Evolutionary conservation across 2,329 filamentous ascomycete species (phyloP), one percentile per base, ranked within the genome.

Genomic region (Exophiala xenobiotica): DNA sequence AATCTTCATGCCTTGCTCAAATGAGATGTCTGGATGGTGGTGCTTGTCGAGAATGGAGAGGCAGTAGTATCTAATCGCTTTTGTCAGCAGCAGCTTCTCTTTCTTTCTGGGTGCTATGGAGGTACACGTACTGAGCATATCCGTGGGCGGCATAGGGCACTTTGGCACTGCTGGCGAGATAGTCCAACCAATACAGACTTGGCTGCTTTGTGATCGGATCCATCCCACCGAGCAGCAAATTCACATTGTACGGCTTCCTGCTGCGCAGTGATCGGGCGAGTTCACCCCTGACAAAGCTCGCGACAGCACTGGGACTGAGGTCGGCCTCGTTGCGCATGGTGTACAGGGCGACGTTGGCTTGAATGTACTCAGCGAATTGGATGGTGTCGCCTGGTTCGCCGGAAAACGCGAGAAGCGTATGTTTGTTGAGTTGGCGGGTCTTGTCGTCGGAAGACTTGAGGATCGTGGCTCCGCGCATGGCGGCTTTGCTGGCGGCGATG

Each of bases 301-400:
- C 89, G 49, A 96, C 85, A 31, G 90, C 93, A 27, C 86, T 85
- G 7, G 93, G 92, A 38, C 89, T 90, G 56, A 99, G 83, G 66
- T 96, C 90, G 68, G 87, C 87, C 73, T 90, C 88, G 71, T 97
- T 97, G 68, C 95, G 90, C 91, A 97, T 99, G 62, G 88, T 90
- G 77, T 99, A 99, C 68, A 99, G 87, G 75, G 96, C 90, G 59
- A 93, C 86, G 73, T 99, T 99, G 70, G 92, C 91, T 82, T 97
- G 91, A 71, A 99, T 95, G 77, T 92, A 99, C 77, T 99, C 93
- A 70, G 95, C 89, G 72, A 99, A 99, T 85, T 99, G 92, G 58
- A 97, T 91, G 65, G 92, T 97, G 70, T 99, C 93, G 66, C 93
- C 93, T 56, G 95, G 87, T 76, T 99, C 93, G 67, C 93, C 93